Conservation (phyloP, 2,329 filamentous ascomycete genomes). For the Phaeosphaeriaceae sp. region DNA sequence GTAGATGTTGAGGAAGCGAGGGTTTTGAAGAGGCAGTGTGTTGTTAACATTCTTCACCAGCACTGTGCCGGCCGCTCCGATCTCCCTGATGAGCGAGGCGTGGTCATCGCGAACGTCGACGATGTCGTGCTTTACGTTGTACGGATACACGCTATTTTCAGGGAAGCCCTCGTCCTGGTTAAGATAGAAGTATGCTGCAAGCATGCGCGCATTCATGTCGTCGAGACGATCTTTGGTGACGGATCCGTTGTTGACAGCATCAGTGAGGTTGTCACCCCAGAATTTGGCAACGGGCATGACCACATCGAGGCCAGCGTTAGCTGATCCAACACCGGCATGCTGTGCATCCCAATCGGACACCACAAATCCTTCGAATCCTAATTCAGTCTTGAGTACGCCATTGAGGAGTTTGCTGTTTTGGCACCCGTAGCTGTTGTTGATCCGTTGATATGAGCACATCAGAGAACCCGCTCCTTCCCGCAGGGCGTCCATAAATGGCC, state of each 20-base stretch:
- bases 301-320: slow-evolving; percentile 58
- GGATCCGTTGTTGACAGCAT: slow-evolving; percentile 39
- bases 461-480: slow-evolving; percentile 63
- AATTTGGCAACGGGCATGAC: slow-evolving; percentile 47
- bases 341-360: slow-evolving; percentile 54
- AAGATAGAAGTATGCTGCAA: slow-evolving; percentile 43
- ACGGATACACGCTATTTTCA: slow-evolving; percentile 28
- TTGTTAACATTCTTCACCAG: slow-evolving; percentile 62
- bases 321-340: slow-evolving; percentile 53
- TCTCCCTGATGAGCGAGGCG: slow-evolving; percentile 47
- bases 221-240: slow-evolving; percentile 31
- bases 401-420: slow-evolving; percentile 54
- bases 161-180: slow-evolving; percentile 48
- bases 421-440: slow-evolving; percentile 42
- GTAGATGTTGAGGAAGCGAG: slow-evolving; percentile 48
- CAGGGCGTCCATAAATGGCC: slow-evolving; percentile 69
- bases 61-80: slow-evolving; percentile 50
- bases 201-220: slow-evolving; percentile 40
- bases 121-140: slow-evolving; percentile 50
- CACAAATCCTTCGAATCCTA: slow-evolving; percentile 56
- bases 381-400: slow-evolving; percentile 58
- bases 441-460: slow-evolving; percentile 62
- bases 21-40: slow-evolving; percentile 58
- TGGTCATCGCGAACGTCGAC: slow-evolving; percentile 54
- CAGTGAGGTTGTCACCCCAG: slow-evolving; percentile 40